Evolutionary conservation across 2,329 filamentous ascomycete species (phyloP), one percentile per base, ranked within the genome.

Genomic region (Phoma herbarum): DNA sequence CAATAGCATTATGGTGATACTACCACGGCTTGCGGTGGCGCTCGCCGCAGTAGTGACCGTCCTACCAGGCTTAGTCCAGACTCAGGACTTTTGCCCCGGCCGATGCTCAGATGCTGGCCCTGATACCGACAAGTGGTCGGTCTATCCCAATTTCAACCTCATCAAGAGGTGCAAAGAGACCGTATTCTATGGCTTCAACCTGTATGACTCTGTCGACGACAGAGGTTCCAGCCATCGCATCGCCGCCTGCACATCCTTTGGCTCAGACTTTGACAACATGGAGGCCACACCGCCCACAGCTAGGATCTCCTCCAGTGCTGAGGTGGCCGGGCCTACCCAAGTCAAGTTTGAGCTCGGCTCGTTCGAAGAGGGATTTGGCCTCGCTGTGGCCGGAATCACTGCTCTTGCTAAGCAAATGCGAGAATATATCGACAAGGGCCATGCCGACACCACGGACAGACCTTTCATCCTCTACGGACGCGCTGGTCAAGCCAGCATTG

Each of bases 401-500:
- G n/a, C 39, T 23, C 18, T 42, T 23, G 20, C 20, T 23, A 22
- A 23, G 20, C 39, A 42, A 23, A 42, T 42, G 18, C 39, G 39
- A 22, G 39, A 42, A 22, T 42, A 42, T 42, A 23, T 23, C 20
- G 39, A 42, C 7, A 42, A 23, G n/a, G 39, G 39, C n/a, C 29
- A 31, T 31, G 11, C 18, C 20, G 39, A 23, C 20, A 23, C 39
- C 20, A 42, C 39, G 20, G 39, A 42, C 20, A 42, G 39, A 23
- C 39, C 39, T 22, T 42, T 42, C 39, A 42, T 42, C 22, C 39
- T 42, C 39, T 42, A 22, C 39, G 39, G 39, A 22, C 39, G 39
- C n/a, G n/a, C 39, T 42, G 39, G 39, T 12, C 39, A 42, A 23
- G 39, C 39, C 20, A 42, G 39, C 39, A 23, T 42, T 23, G 39